Base-by-base conservation (phyloP, 768 basidiomycete species). In the Imleria badia region DNA sequence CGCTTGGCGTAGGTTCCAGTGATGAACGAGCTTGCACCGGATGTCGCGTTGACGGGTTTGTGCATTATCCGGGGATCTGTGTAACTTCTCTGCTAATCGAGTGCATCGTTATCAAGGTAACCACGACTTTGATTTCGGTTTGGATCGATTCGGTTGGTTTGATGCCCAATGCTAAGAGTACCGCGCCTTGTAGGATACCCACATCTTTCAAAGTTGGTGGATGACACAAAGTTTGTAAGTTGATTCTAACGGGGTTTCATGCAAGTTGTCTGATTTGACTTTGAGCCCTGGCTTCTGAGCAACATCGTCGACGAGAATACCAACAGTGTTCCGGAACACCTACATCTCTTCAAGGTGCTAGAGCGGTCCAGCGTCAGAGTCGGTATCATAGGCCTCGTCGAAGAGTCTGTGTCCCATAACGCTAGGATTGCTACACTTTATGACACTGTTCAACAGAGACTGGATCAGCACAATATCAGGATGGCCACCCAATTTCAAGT, bases 111-210 rank as follows among this genome's bases (percentile, higher is more conserved):
- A 35, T 45, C 8, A 53, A 91, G 89, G 93, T 5, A 94, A 95
- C 65, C 94, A 96, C 60, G 94, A 94, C 63, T 94, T 94, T 69
- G 93, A 94, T 70, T 91, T 89, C 60, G 89, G 88, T 87, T 53
- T 46, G 73, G 39, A 56, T 22, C 17, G 9, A 12, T 36, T 48
- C 22, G 1, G 23, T 48, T 47, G 9, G 10, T 50, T n/a, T 23
- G 47, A 38, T 56, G 23, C 20, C 5, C n/a, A n/a, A 11, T 45
- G 15, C 39, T 58, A n/a, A n/a, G 33, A 60, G 3, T 14, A 15
- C 9, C 15, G 49, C 43, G n/a, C 52, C 13, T 38, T 23, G 7
- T 45, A 85, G 84, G 85, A 41, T 87, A 85, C 65, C 82, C 78
- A 17, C 83, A 87, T 63, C 74, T 87, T 23, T 77, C 79, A 13